Conservation (phyloP, 192 early-diverging fungal genomes). For the Thamnidium elegans region DNA sequence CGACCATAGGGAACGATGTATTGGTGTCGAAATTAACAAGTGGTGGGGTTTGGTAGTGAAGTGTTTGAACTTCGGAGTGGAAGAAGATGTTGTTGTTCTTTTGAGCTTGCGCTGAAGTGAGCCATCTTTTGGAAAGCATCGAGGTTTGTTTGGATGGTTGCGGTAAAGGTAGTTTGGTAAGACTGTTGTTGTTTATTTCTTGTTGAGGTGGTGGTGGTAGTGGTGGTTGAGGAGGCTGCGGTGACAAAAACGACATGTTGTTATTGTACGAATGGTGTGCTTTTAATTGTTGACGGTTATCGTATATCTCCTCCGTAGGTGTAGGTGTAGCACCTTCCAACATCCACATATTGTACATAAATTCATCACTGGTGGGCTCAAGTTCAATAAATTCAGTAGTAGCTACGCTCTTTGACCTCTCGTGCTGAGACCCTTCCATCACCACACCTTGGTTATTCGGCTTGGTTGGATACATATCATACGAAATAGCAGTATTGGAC, state of each 20-base stretch:
- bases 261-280: too few species aligned
- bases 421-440: neutral
- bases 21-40: too few species aligned
- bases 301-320: neutral
- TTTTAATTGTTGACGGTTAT: neutral
- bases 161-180: neutral
- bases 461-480: too few species aligned
- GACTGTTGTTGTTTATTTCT: neutral
- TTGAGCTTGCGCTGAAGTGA: neutral
- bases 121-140: conserved; percentile 1
- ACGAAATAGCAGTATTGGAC: too few species aligned
- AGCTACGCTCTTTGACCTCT: neutral
- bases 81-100: neutral
- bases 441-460: neutral
- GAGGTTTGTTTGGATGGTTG: conserved; percentile 2
- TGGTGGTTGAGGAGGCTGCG: too few species aligned
- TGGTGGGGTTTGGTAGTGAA: conserved; percentile 5
- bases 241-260: too few species aligned
- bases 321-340: neutral
- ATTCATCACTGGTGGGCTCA: neutral
- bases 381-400: neutral
- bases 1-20: neutral
- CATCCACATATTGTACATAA: conserved; percentile 2
- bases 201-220: neutral
- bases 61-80: conserved; percentile 8